Evolutionary conservation across 176 grass and related monocot genomes (phyloP).

Genomic region (Aechmea fasciata): DNA sequence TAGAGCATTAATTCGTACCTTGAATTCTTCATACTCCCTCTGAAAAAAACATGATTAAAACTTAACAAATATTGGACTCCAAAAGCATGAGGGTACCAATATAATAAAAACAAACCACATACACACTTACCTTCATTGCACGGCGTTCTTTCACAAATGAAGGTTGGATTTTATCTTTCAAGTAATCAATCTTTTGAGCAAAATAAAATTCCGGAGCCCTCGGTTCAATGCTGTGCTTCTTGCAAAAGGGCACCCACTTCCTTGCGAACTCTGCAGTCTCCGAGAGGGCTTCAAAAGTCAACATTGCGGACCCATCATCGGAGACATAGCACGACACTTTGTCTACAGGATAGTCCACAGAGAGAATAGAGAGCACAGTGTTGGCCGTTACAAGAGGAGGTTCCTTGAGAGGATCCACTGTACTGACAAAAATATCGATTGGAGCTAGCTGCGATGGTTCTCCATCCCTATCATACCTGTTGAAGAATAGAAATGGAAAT

Average conservation of each 20-base stretch:
- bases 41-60: conserved; percentile 33
- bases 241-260: conserved; percentile 96
- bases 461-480: conserved; percentile 85
- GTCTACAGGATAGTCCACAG: conserved; percentile 87
- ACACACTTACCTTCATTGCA: conserved; percentile 68
- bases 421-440: conserved; percentile 90
- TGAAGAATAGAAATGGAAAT: conserved; percentile 11
- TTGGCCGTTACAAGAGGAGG: conserved; percentile 83
- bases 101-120: conserved; percentile 5
- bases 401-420: conserved; percentile 85
- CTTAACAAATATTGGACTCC: conserved; percentile 5
- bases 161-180: conserved; percentile 87
- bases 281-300: conserved; percentile 78
- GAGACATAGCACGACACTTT: conserved; percentile 98
- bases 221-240: conserved; percentile 79
- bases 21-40: conserved; percentile 95
- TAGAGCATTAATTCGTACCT: conserved; percentile 85
- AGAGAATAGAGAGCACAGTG: conserved; percentile 77
- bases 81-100: conserved; percentile 7
- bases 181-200: conserved; percentile 93
- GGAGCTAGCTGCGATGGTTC: conserved; percentile 75
- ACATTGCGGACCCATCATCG: conserved; percentile 92
- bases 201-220: conserved; percentile 97
- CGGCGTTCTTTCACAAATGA: conserved; percentile 92
- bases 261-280: conserved; percentile 88